Conservation (phyloP, 768 basidiomycete species). For the Tulasnella sp. region DNA sequence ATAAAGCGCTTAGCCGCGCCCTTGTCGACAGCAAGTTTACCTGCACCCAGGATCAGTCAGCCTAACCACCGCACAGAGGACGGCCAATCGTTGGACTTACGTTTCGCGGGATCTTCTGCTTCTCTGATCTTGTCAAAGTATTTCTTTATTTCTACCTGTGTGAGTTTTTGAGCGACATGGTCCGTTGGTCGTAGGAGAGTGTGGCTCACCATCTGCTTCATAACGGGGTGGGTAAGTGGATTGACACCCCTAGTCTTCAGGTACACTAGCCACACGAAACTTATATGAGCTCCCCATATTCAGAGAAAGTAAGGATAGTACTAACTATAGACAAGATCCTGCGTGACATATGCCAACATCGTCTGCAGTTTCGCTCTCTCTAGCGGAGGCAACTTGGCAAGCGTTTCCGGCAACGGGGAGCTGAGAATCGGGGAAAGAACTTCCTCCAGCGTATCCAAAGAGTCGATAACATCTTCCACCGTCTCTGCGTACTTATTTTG, state of each 20-base stretch:
- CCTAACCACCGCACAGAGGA: no score
- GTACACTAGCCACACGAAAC: no score
- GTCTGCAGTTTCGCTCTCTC: slow-evolving; percentile 77
- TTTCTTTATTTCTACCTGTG: slow-evolving; percentile 53
- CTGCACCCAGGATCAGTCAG: slow-evolving; percentile 23
- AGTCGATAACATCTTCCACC: slow-evolving; percentile 16
- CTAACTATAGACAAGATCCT: slow-evolving; percentile 79
- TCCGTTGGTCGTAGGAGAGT: not conserved
- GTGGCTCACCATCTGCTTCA: slow-evolving; percentile 51
- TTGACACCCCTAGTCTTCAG: slow-evolving; percentile 70
- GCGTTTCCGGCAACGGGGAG: slow-evolving; percentile 54
- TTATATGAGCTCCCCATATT: not conserved
- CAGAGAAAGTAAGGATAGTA: not conserved
- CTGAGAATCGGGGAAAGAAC: slow-evolving; percentile 55
- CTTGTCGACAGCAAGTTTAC: slow-evolving; percentile 51
- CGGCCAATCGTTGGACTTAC: no score
- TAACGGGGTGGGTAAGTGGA: slow-evolving; percentile 64
- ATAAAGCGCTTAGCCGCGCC: slow-evolving; percentile 74
- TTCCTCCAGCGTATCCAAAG: slow-evolving; percentile 56
- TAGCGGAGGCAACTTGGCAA: slow-evolving; percentile 52
- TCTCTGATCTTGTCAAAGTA: slow-evolving; percentile 76
- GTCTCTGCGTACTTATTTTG: slow-evolving; percentile 1
- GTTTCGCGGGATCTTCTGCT: slow-evolving; percentile 55
- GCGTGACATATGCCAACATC: slow-evolving; percentile 66
- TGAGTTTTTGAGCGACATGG: slow-evolving; percentile 22